Percentiles rank a stretch among this genome's conserved stretches.
These are phyloP conservation scores for Talaromyces nanjingensis DNA, from an alignment of 495 filamentous ascomycete genomes.

Conservation along the genomic window DNA sequence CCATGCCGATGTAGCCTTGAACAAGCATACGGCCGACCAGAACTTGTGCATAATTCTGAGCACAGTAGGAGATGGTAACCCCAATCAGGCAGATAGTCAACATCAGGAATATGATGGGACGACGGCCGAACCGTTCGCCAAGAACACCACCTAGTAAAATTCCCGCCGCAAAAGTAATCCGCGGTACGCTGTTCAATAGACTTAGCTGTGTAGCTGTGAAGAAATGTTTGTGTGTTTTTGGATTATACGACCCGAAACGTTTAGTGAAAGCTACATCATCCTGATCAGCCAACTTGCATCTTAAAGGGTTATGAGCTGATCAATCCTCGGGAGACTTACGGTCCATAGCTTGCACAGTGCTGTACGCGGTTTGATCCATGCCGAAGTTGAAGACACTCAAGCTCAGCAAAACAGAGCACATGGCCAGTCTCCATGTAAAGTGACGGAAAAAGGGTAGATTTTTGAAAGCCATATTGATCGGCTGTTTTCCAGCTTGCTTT, in stretches of 20 bases:
- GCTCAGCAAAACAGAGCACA: background rate
- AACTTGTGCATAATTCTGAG: constrained; percentile 19
- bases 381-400: background rate
- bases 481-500: no score
- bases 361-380: background rate
- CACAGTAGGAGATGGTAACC: constrained; percentile 22
- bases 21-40: constrained; percentile 57
- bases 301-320: background rate
- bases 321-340: background rate
- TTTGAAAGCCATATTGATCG: no score
- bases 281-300: background rate
- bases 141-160: constrained; percentile 18
- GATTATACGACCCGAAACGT: background rate
- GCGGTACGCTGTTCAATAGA: background rate
- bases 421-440: background rate
- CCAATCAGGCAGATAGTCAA: constrained; percentile 22
- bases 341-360: background rate
- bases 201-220: background rate
- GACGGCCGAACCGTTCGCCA: constrained; percentile 23
- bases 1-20: constrained; percentile 1
- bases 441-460: background rate
- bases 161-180: background rate
- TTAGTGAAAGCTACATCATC: background rate
- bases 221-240: background rate
- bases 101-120: constrained; percentile 27